phyloP scores from a whole-genome alignment of 225 moss, liverwort and hornwort genomes.

The Anthoceros angustus region DNA sequence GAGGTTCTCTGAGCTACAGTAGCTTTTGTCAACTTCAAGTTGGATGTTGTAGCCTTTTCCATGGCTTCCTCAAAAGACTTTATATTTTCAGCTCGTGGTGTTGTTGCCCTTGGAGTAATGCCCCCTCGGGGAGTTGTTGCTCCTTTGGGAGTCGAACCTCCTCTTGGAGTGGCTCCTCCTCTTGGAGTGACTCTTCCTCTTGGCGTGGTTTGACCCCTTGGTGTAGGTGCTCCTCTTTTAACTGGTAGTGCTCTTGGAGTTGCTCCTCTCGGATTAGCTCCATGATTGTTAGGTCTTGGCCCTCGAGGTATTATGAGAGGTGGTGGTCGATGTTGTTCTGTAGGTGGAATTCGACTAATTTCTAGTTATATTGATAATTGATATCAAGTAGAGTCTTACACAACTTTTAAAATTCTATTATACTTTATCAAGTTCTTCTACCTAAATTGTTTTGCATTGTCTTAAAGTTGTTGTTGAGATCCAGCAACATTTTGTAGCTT shows the following conservation, averaged over 20 bases:
- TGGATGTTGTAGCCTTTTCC: too few species aligned
- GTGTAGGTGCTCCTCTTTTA: too few species aligned
- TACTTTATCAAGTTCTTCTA: background rate
- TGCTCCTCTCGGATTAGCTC: background rate
- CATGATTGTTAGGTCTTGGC: background rate
- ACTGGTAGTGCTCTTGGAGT: background rate
- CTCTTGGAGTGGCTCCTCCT: too few species aligned
- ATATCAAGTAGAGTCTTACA: background rate
- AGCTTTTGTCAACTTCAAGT: too few species aligned
- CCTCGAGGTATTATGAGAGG: background rate
- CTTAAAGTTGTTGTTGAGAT: background rate
- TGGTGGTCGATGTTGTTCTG: background rate
- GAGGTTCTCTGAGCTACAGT: too few species aligned
- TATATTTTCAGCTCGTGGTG: too few species aligned
- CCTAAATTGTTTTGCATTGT: background rate
- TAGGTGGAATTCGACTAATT: background rate
- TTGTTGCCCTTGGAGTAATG: too few species aligned
- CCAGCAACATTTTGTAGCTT: background rate
- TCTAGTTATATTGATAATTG: background rate
- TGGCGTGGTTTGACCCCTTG: too few species aligned
- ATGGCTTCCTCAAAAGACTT: too few species aligned
- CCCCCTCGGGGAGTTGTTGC: too few species aligned
- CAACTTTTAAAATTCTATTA: background rate
- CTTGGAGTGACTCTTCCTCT: too few species aligned
- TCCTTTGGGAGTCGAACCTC: too few species aligned